Evolutionary conservation across 352 stramenopile species (phyloP).

Genomic region (Blastocystis sp.): DNA sequence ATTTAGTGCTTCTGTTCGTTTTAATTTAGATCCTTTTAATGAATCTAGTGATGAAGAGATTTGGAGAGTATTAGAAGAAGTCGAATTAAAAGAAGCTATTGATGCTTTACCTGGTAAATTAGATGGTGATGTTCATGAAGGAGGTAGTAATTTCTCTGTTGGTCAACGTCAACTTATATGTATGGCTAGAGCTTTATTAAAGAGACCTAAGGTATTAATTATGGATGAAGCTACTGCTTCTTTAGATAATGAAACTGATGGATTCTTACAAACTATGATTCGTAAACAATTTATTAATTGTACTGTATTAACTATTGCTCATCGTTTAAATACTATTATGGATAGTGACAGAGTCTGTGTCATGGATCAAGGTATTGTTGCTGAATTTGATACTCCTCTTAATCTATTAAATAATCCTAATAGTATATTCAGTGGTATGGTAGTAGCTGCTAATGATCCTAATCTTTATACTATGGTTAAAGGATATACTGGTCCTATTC

Average conservation of each 20-base stretch:
- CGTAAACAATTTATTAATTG: conserved; percentile 46
- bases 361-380: conserved; percentile 70
- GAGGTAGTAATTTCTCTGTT: conserved; percentile 52
- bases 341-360: conserved; percentile 82
- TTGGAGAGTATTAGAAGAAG: conserved; percentile 56
- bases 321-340: conserved; percentile 85
- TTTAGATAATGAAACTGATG: conserved; percentile 66
- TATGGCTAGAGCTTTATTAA: conserved; percentile 55
- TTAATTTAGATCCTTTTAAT: conserved; percentile 65
- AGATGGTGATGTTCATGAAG: conserved; percentile 49
- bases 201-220: conserved; percentile 69
- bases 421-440: conserved; percentile 33
- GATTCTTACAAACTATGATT: conserved; percentile 52
- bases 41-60: conserved; percentile 55
- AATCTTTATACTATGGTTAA: conserved; percentile 28
- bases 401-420: conserved; percentile 23
- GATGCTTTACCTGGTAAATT: conserved; percentile 46
- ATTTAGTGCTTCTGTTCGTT: conserved; percentile 67
- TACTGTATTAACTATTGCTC: conserved; percentile 81
- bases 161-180: conserved; percentile 56
- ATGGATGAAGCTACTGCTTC: conserved; percentile 68
- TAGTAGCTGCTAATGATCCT: conserved; percentile 30
- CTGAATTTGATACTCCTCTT: conserved; percentile 57
- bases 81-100: conserved; percentile 49
- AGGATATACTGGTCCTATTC: no score